Conservation (phyloP, 2,329 filamentous ascomycete species). For the Aspergillus flavus region DNA sequence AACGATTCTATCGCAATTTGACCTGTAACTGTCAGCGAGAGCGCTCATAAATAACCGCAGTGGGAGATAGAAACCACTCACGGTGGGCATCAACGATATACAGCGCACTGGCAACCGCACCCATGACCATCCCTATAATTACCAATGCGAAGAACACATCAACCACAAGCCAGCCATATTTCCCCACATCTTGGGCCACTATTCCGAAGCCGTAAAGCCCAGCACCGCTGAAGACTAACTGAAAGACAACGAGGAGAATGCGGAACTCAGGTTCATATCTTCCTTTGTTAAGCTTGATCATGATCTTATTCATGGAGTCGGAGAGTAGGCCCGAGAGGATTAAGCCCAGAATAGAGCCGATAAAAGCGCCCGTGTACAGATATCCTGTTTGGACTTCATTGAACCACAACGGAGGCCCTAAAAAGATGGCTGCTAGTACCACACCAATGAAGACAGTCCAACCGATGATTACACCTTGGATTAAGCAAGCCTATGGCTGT, state of each 20-base stretch:
- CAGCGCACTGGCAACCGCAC: constrained; percentile 79
- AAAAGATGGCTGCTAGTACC: constrained; percentile 78
- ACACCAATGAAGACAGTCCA: constrained; percentile 95
- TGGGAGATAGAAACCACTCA: constrained; percentile 47
- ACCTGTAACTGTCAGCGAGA: constrained; percentile 48
- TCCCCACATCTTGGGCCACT: constrained; percentile 62
- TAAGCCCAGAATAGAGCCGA: constrained; percentile 80
- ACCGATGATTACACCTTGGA: constrained; percentile 87
- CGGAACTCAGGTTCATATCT: constrained; percentile 92
- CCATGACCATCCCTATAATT: constrained; percentile 88
- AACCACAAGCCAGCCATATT: constrained; percentile 72
- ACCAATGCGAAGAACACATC: constrained; percentile 82
- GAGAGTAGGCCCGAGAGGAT: constrained; percentile 71
- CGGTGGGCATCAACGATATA: constrained; percentile 94
- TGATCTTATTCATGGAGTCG: constrained; percentile 69
- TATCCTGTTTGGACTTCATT: constrained; percentile 80
- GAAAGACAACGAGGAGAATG: constrained; percentile 78
- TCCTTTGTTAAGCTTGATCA: constrained; percentile 76
- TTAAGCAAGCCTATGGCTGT: constrained; percentile 59
- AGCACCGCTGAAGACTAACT: constrained; percentile 74
- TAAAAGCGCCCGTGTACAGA: constrained; percentile 80
- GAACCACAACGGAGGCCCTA: constrained; percentile 80
- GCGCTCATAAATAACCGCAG: neutral
- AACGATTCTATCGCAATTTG: constrained; percentile 85
- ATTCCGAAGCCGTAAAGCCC: constrained; percentile 85